phyloP scores from a whole-genome alignment of 2,329 filamentous ascomycete genomes.

The Fusarium abutilonis region DNA sequence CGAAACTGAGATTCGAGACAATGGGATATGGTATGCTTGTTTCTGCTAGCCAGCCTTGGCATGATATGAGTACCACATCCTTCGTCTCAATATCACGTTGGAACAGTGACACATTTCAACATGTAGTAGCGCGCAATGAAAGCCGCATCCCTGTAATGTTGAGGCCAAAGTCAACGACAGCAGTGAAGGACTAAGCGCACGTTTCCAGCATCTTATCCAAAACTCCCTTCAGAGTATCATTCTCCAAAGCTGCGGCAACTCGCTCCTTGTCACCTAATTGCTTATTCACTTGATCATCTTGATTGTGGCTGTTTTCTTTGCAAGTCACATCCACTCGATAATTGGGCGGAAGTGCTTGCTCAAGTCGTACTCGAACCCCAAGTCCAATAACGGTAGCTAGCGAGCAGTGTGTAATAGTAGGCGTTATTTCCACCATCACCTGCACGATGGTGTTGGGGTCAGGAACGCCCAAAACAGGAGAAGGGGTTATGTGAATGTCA shows the following conservation, averaged over 20 bases:
- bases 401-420: constrained; percentile 96
- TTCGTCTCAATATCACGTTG: constrained; percentile 1
- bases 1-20: constrained; percentile 30
- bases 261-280: constrained; percentile 96
- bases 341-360: constrained; percentile 89
- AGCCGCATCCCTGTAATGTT: constrained; percentile 4
- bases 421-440: constrained; percentile 89
- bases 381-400: constrained; percentile 96
- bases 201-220: constrained; percentile 94
- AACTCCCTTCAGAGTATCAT: constrained; percentile 87
- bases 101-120: neutral
- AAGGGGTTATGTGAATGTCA: constrained; percentile 79
- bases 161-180: neutral
- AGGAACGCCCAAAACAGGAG: constrained; percentile 52
- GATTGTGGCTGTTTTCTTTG: constrained; percentile 95
- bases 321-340: constrained; percentile 93
- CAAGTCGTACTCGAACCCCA: constrained; percentile 88
- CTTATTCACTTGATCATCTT: constrained; percentile 96
- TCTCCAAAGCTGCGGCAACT: constrained; percentile 93
- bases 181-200: constrained; percentile 63
- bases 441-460: constrained; percentile 69
- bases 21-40: constrained; percentile 26
- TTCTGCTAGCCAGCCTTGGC: constrained; percentile 10
- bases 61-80: constrained; percentile 10
- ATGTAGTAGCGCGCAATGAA: neutral